Conservation (phyloP, 108 stramenopile species). For the Epipyxis sp. region DNA sequence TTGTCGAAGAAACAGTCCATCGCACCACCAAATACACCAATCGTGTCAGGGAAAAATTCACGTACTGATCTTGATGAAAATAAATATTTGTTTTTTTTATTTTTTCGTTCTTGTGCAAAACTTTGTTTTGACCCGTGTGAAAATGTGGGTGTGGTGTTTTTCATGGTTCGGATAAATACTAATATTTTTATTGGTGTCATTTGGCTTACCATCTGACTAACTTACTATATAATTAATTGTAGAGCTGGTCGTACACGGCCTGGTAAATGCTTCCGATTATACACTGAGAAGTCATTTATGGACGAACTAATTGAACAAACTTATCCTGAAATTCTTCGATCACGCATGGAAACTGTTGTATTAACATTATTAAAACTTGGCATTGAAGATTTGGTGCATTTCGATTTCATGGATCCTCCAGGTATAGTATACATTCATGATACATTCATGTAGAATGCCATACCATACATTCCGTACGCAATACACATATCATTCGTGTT, state of each 20-base stretch:
- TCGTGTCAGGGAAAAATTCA: no score
- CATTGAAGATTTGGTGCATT: slow-evolving; percentile 97
- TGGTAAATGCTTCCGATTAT: slow-evolving; percentile 97
- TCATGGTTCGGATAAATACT: background rate
- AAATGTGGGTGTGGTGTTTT: background rate
- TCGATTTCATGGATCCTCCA: slow-evolving; percentile 99
- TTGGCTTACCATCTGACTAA: slow-evolving; percentile 28
- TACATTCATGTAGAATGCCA: no score
- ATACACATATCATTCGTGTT: no score
- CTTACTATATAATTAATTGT: no score
- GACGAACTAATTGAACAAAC: slow-evolving; percentile 96
- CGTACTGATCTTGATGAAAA: background rate
- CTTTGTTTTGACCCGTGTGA: background rate
- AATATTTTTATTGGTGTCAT: background rate
- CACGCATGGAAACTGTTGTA: slow-evolving; percentile 68
- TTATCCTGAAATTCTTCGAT: slow-evolving; percentile 88
- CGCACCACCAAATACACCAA: no score
- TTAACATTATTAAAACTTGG: slow-evolving; percentile 94
- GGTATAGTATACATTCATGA: background rate
- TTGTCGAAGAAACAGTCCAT: no score
- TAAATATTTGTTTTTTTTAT: background rate
- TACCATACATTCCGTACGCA: no score
- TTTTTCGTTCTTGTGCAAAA: background rate
- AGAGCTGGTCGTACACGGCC: slow-evolving; percentile 96
- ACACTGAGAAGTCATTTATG: slow-evolving; percentile 92